phyloP scores from a whole-genome alignment of 768 basidiomycete species.

The Pleurotus sapidus region DNA sequence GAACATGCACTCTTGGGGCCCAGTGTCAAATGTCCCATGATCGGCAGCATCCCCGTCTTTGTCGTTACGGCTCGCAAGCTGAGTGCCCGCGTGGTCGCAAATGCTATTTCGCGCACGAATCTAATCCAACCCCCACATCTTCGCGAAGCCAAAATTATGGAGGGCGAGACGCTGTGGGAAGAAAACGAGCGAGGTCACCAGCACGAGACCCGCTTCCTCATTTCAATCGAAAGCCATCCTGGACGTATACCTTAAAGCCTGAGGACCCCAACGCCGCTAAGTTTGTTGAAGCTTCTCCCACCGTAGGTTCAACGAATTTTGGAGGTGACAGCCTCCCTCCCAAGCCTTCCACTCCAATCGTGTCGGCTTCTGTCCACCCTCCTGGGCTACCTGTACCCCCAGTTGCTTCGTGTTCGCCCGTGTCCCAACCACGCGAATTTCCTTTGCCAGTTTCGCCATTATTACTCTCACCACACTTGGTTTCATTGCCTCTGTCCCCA shows the following conservation, averaged over 20 bases:
- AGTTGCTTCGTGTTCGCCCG: too few species aligned
- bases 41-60: neutral
- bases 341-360: neutral
- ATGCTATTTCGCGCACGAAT: neutral
- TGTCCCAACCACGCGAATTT: too few species aligned
- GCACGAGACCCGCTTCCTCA: slow-evolving; percentile 1
- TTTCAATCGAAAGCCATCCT: neutral
- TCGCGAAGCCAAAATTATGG: neutral
- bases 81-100: neutral
- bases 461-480: neutral
- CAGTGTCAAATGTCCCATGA: neutral
- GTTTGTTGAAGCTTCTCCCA: neutral
- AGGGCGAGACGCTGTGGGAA: neutral
- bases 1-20: neutral
- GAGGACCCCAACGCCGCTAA: slow-evolving; percentile 3
- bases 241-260: neutral
- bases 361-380: neutral
- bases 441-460: neutral
- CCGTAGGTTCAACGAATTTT: neutral
- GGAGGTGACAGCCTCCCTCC: neutral
- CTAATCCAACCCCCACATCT: neutral
- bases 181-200: neutral
- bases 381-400: neutral
- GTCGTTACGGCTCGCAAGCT: neutral
- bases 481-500: neutral